Conservation (phyloP, 1,139 yeast genomes). For the Casaregolazyma lundiana region DNA sequence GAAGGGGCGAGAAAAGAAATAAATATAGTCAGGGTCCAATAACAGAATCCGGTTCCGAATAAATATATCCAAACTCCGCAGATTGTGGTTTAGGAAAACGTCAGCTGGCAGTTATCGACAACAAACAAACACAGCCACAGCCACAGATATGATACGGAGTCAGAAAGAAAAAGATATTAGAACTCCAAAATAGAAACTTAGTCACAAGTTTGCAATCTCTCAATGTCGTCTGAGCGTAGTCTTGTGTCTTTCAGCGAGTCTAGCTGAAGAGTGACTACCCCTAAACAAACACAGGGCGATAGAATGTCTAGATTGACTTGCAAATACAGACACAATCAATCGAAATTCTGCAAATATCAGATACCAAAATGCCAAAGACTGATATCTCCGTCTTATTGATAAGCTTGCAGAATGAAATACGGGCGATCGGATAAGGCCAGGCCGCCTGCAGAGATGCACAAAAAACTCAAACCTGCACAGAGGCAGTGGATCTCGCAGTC, state of each 20-base stretch:
- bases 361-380: neutral
- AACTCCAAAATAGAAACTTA: neutral
- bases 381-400: neutral
- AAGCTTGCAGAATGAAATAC: neutral
- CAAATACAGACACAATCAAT: neutral
- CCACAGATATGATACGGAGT: neutral
- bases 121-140: neutral
- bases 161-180: neutral
- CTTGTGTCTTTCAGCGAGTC: neutral
- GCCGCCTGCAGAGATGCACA: neutral
- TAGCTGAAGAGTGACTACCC: neutral
- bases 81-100: too few relatives aligned
- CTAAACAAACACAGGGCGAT: neutral
- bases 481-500: conserved; percentile 1
- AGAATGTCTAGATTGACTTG: neutral
- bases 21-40: neutral
- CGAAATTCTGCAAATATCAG: neutral
- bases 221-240: neutral
- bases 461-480: neutral
- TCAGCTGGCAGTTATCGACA: neutral
- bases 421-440: neutral
- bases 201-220: neutral
- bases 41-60: too few relatives aligned
- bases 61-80: neutral
- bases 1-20: neutral